Percentiles rank a stretch among this genome's conserved stretches.
These are phyloP conservation scores for Dactylellina sp. DNA, from an alignment of 2,329 filamentous ascomycete genomes.

Conservation along the genomic window DNA sequence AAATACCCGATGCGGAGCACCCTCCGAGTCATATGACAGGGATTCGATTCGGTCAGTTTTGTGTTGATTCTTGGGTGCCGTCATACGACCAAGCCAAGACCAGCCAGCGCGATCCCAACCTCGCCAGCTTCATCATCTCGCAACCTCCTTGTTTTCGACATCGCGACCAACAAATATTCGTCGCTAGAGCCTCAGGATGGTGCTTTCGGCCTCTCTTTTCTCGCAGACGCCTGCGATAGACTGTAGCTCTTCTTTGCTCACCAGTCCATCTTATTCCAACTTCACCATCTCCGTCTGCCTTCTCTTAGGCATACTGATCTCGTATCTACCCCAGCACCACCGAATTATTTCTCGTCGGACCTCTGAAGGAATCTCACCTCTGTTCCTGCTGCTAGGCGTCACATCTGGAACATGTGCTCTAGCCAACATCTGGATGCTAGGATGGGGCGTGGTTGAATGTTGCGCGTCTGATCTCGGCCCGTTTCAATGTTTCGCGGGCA, in stretches of 20 bases:
- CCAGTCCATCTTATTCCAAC: slow-evolving; percentile 46
- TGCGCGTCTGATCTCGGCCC: slow-evolving; percentile 79
- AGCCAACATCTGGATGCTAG: slow-evolving; percentile 89
- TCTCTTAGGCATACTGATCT: slow-evolving; percentile 86
- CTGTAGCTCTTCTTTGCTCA: slow-evolving; percentile 38
- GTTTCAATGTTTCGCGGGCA: slow-evolving; percentile 84
- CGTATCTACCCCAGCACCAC: slow-evolving; percentile 93
- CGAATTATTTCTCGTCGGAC: slow-evolving; percentile 87
- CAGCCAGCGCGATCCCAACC: slow-evolving; percentile 8
- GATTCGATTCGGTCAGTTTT: too few species aligned
- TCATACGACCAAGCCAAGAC: too few species aligned
- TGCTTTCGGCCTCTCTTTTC: slow-evolving; percentile 56
- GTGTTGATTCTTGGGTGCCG: too few species aligned
- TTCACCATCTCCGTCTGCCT: slow-evolving; percentile 70
- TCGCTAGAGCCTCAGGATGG: slow-evolving; percentile 20
- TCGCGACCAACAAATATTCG: background rate
- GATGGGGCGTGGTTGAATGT: slow-evolving; percentile 87
- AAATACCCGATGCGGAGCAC: too few species aligned
- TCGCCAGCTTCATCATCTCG: background rate
- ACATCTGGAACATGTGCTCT: slow-evolving; percentile 89
- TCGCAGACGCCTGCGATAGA: slow-evolving; percentile 55
- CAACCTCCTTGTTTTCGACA: background rate
- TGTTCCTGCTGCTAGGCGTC: slow-evolving; percentile 92
- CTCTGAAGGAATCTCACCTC: slow-evolving; percentile 93
- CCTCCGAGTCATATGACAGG: too few species aligned